These are phyloP conservation scores for Dictyostelium capitatum DNA, from an alignment of 78 protist genomes.

Conservation along the genomic window DNA sequence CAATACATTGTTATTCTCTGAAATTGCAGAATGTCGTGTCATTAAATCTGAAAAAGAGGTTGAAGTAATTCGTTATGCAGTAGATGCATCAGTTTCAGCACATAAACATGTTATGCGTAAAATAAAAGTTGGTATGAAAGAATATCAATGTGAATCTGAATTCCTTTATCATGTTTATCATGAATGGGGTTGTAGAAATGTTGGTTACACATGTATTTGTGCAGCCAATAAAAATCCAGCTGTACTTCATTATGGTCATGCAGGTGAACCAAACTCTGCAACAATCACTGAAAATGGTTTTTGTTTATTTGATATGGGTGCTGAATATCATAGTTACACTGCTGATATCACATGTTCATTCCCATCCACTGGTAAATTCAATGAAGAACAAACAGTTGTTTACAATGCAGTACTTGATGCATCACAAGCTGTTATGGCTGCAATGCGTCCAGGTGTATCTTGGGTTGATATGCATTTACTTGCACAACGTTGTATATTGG, in stretches of 20 bases:
- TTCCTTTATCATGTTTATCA: constrained; percentile 77
- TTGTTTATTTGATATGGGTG: constrained; percentile 91
- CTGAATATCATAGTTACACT: constrained; percentile 93
- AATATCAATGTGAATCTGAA: constrained; percentile 86
- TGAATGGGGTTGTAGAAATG: constrained; percentile 82
- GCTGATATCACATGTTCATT: constrained; percentile 94
- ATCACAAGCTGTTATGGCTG: constrained; percentile 38
- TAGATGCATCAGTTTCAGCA: constrained; percentile 52
- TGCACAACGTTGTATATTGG: constrained; percentile 74
- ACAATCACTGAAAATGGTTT: constrained; percentile 74
- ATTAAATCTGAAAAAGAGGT: constrained; percentile 86
- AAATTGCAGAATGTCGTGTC: constrained; percentile 85
- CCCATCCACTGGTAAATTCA: constrained; percentile 93
- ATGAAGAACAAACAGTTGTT: constrained; percentile 84
- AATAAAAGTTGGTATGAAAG: constrained; percentile 77
- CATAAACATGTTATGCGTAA: constrained; percentile 84
- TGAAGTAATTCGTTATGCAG: constrained; percentile 81
- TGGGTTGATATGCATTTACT: constrained; percentile 92
- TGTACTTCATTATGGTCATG: constrained; percentile 91
- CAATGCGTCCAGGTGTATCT: constrained; percentile 89
- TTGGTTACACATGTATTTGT: constrained; percentile 89
- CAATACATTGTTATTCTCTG: constrained; percentile 7
- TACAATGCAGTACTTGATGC: constrained; percentile 91
- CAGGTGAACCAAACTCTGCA: constrained; percentile 82
- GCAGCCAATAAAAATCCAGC: constrained; percentile 86